Conservation (phyloP, 75 land plant genomes). For the Adiantum capillusveneris region DNA sequence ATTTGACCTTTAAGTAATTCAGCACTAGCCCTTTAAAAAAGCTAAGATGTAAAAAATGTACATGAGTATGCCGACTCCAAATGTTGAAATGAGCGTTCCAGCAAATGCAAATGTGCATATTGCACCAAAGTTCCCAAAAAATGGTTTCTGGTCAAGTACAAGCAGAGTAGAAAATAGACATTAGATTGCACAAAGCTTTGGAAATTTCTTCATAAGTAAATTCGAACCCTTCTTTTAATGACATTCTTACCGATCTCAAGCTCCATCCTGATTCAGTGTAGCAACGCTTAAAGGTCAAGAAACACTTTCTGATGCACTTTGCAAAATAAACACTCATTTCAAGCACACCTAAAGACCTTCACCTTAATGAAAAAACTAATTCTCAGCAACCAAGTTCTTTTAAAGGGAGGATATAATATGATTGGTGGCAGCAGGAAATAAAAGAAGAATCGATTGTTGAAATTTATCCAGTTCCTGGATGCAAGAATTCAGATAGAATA, state of each 20-base stretch:
- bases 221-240: too few species aligned
- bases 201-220: too few species aligned
- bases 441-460: conserved; percentile 26
- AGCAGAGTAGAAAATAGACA: not conserved
- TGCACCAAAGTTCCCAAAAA: conserved; percentile 32
- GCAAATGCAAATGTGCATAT: conserved; percentile 32
- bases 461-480: conserved; percentile 27
- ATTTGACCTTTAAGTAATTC: too few species aligned
- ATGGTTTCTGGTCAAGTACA: conserved; percentile 23
- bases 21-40: not conserved
- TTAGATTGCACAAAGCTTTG: not conserved
- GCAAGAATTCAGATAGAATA: too few species aligned
- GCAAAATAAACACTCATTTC: not conserved
- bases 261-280: conserved; percentile 37
- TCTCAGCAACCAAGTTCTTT: too few species aligned
- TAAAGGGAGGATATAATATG: conserved; percentile 42
- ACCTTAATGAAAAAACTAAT: too few species aligned
- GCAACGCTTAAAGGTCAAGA: conserved; percentile 9
- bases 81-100: conserved; percentile 22
- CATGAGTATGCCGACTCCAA: conserved; percentile 27
- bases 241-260: conserved; percentile 13
- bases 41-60: not conserved
- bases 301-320: not conserved
- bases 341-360: too few species aligned
- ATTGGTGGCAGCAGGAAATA: conserved; percentile 29